phyloP scores from a whole-genome alignment of 352 stramenopile species.

The Lagenidium giganteum region DNA sequence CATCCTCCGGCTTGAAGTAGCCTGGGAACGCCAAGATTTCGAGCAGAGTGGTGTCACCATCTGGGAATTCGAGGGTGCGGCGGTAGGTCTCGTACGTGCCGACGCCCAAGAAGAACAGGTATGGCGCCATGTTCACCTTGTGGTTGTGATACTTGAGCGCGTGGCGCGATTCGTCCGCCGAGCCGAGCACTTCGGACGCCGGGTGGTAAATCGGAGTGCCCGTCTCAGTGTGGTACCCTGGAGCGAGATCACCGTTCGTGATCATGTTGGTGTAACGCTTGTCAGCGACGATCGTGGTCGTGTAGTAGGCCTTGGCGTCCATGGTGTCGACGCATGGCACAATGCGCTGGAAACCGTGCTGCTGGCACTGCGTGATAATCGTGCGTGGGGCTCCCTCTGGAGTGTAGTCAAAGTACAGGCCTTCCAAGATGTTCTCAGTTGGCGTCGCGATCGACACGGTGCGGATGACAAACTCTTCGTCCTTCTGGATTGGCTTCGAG shows the following conservation, averaged over 20 bases:
- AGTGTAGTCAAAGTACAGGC: constrained; percentile 77
- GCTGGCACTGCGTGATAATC: constrained; percentile 81
- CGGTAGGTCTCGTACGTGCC: constrained; percentile 74
- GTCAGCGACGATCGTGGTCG: constrained; percentile 65
- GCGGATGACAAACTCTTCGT: constrained; percentile 66
- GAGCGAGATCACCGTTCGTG: constrained; percentile 70
- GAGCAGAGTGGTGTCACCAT: constrained; percentile 64
- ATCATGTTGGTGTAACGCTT: constrained; percentile 80
- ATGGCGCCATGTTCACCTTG: constrained; percentile 81
- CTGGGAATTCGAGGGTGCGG: constrained; percentile 65
- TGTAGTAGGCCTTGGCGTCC: constrained; percentile 80
- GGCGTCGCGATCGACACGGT: constrained; percentile 58
- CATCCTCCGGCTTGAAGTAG: constrained; percentile 61
- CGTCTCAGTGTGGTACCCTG: constrained; percentile 51
- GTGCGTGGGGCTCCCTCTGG: constrained; percentile 58
- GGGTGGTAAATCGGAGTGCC: constrained; percentile 58
- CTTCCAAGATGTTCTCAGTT: constrained; percentile 75
- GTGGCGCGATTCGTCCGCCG: constrained; percentile 50
- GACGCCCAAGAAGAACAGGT: constrained; percentile 78
- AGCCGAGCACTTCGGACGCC: constrained; percentile 38
- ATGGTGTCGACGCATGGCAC: constrained; percentile 78
- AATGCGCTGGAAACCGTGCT: constrained; percentile 77
- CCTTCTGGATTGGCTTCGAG: constrained; percentile 33
- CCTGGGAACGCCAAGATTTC: constrained; percentile 69
- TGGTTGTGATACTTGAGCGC: constrained; percentile 80